Base-by-base conservation (phyloP, 768 basidiomycete species). In the Suillus fuscotomentosus region DNA sequence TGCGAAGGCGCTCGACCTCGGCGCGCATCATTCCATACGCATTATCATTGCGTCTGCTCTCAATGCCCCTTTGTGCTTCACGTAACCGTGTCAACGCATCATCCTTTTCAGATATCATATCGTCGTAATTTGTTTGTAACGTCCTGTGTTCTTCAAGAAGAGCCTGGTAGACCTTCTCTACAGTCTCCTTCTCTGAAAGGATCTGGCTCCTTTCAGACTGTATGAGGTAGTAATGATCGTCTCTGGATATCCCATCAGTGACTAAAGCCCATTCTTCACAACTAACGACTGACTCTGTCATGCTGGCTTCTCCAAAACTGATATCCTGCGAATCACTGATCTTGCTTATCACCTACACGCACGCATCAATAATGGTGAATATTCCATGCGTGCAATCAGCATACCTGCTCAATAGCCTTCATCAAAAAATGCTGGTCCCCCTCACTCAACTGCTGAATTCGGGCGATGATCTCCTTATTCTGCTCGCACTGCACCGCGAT, bases 341-440 rank as follows among this genome's bases (percentile, higher is more conserved):
- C 72, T 88, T 92, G 20, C 82, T 81, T 90, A 94, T 94, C 57
- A 92, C 85, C 92, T 94, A 68, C 6, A 27, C 61, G 24, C 22
- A 41, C 60, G 31, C 62, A 56, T 42, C 22, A 45, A 48, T 57
- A 63, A 63, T 65, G 27, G 27, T 31, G 42, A 45, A 42, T 50
- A n/a, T 53, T 1, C 55, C 31, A 56, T 8, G 5, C 8, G 9
- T 11, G 1, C 45, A 42, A 17, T n/a, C 53, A 22, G 65, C 62
- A 36, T 64, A 93, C 95, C 83, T 93, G 91, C 76, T 97, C 95
- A 65, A 97, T 97, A 47, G 93, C 91, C 76, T 86, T 90, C 96
- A 97, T 98, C 61, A 97, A 79, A 71, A 87, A 83, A 73, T 94
- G 92, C 78, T 97, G 95, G 71, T 95, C 89, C 20, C 78, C 82